Evolutionary conservation across 1,139 yeast genomes (phyloP), one percentile per base, ranked within the genome.

Genomic region (Eremothecium coryli): DNA sequence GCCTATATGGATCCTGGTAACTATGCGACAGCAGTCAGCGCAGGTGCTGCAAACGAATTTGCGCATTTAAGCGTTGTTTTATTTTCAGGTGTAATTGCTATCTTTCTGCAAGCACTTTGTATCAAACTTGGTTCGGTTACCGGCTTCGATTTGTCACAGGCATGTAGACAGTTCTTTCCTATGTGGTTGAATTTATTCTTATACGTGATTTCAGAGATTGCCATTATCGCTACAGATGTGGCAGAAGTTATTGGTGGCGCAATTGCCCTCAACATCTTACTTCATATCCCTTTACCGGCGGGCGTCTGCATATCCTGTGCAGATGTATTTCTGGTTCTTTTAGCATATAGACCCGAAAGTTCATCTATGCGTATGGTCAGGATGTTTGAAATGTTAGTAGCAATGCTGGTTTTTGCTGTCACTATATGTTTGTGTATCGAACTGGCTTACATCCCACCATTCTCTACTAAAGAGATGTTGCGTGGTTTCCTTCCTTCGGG

Each of bases 161-260:
- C 79, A 37, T 77, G 85, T 49, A 65, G 82, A 33, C 68, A 67
- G 43, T 65, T 71, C 52, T 58, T 80, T 20, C 90, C 90, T 2
- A 52, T 54, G 18, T 73, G 79, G 75, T 48, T 79, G 41, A 76
- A 79, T 45, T 53, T 61, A 39, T 42, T 58, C 1, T 44, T 82
- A 4, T 82, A 84, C 71, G 43, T 79, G 27, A 64, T 80, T 40
- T 88, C 93, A 1, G 93, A 82, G 54, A 66, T 71, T 49, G 93
- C 93, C 21, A 82, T 82, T 39, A 72, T 82, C 34, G 85, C 93
- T 1, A 82, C 93, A 0, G 93, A 82, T 63, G 68, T 82, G 7
- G 93, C 93, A 3, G 94, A 82, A 51, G 93, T 82, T 22, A 80
- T 82, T 37, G 94, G 93, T 48, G 73, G 85, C n/a, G 93, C 93